Conservation (phyloP, 1,284 basidiomycete species). For the Rhodotorula mucilaginosa region DNA sequence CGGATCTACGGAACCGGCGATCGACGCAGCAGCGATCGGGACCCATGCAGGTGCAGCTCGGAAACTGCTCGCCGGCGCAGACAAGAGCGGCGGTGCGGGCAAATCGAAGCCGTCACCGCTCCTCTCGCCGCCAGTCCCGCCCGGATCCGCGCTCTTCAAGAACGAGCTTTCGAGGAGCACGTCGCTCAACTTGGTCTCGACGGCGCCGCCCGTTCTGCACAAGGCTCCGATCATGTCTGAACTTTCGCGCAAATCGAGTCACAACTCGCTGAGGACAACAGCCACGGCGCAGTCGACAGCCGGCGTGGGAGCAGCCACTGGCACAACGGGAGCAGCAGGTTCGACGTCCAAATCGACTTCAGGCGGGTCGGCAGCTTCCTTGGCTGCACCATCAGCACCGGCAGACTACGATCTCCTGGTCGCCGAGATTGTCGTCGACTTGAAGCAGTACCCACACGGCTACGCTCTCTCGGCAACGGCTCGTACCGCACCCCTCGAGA, state of each 20-base stretch:
- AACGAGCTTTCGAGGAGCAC: slow-evolving; percentile 28
- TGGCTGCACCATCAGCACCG: slow-evolving; percentile 10
- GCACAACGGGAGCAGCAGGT: neutral
- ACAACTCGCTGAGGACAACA: slow-evolving; percentile 19
- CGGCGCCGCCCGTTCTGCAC: slow-evolving; percentile 24
- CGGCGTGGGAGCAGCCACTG: neutral
- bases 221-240: slow-evolving; percentile 24
- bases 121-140: slow-evolving; percentile 19
- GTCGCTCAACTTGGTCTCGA: slow-evolving; percentile 31
- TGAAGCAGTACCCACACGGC: slow-evolving; percentile 41
- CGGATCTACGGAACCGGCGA: no score
- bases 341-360: neutral
- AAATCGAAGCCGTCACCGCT: slow-evolving; percentile 6
- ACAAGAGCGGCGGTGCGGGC: neutral
- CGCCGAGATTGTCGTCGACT: slow-evolving; percentile 38
- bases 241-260: slow-evolving; percentile 32
- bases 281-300: neutral
- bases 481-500: slow-evolving; percentile 2
- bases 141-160: slow-evolving; percentile 29
- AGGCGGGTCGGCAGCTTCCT: neutral
- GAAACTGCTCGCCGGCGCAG: neutral
- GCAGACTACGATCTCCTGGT: slow-evolving; percentile 33
- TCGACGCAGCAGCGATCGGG: neutral
- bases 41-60: neutral
- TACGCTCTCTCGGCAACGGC: slow-evolving; percentile 30